A percentile compares a stretch with the other conserved stretches of the same genome.
These are phyloP conservation scores for Candida verbasci DNA, from an alignment of 805 yeast genomes.

Conservation along the genomic window DNA sequence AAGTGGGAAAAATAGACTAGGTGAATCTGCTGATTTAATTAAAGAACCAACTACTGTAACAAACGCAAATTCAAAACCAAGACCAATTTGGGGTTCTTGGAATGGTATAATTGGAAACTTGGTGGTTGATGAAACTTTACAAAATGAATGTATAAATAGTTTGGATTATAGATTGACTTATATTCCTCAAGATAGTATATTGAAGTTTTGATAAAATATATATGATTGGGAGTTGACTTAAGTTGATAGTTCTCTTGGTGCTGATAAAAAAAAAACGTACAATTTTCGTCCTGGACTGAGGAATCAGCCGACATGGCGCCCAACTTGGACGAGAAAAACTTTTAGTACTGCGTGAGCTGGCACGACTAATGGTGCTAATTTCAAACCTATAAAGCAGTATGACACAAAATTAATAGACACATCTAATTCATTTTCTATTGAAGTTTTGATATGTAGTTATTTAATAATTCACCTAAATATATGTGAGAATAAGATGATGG, in stretches of 20 bases:
- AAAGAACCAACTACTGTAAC: slow-evolving; percentile 9
- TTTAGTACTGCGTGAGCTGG: too few relatives aligned
- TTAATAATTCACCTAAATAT: slow-evolving; percentile 32
- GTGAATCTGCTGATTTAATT: slow-evolving; percentile 57
- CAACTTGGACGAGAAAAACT: too few relatives aligned
- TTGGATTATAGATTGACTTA: slow-evolving; percentile 65
- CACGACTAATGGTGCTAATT: too few relatives aligned
- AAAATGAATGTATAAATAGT: slow-evolving; percentile 49
- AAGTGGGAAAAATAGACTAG: slow-evolving; percentile 61
- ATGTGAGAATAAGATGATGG: slow-evolving; percentile 24
- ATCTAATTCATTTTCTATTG: too few relatives aligned
- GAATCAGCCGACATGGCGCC: too few relatives aligned
- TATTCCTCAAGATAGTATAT: slow-evolving; percentile 50
- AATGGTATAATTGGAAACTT: slow-evolving; percentile 61
- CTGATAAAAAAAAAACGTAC: too few relatives aligned
- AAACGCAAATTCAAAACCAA: slow-evolving; percentile 20
- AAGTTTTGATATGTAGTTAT: slow-evolving; percentile 21
- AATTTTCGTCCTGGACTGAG: too few relatives aligned
- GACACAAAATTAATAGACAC: too few relatives aligned
- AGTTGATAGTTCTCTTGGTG: too few relatives aligned
- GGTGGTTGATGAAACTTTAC: slow-evolving; percentile 52
- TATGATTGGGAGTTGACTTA: too few relatives aligned
- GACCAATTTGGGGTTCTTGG: slow-evolving; percentile 66
- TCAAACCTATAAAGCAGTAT: too few relatives aligned
- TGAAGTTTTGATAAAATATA: slow-evolving; percentile 15